Conservation (phyloP, 768 basidiomycete genomes). For the Tephrocybe sp. region DNA sequence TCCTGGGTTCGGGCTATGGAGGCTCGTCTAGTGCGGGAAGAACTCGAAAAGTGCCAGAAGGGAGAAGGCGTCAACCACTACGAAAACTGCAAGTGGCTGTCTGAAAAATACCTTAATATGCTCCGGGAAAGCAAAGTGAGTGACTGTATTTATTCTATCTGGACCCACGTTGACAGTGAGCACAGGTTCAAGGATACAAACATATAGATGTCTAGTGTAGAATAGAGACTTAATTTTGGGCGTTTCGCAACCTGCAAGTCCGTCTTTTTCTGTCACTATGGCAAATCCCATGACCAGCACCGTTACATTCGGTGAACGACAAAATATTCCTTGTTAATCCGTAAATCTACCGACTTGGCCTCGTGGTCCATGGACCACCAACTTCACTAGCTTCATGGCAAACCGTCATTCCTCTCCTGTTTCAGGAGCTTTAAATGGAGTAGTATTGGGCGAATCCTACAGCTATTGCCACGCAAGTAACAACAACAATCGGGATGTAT, state of each 20-base stretch:
- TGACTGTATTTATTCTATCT: conserved; percentile 10
- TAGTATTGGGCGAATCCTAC: conserved; percentile 3
- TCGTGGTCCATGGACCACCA: background rate
- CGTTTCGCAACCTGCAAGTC: background rate
- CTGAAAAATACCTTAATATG: conserved; percentile 80
- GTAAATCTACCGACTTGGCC: background rate
- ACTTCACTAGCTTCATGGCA: background rate
- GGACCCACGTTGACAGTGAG: background rate
- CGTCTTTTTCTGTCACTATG: background rate
- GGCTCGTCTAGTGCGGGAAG: conserved; percentile 80
- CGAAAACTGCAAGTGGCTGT: conserved; percentile 83
- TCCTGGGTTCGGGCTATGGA: conserved; percentile 97
- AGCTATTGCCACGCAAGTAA: conserved; percentile 1
- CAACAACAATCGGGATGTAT: background rate
- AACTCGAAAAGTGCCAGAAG: conserved; percentile 86
- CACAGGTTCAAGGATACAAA: conserved; percentile 86
- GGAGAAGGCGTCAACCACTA: conserved; percentile 91
- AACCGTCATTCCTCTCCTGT: background rate
- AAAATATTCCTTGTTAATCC: background rate
- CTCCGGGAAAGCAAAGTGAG: conserved; percentile 78
- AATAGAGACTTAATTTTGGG: background rate
- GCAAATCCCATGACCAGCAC: background rate
- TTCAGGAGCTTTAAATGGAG: background rate
- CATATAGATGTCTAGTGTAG: conserved; percentile 39
- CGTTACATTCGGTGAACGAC: too few relatives aligned